phyloP scores from a whole-genome alignment of 2,329 filamentous ascomycete genomes.

The Exophiala aquamarina region DNA sequence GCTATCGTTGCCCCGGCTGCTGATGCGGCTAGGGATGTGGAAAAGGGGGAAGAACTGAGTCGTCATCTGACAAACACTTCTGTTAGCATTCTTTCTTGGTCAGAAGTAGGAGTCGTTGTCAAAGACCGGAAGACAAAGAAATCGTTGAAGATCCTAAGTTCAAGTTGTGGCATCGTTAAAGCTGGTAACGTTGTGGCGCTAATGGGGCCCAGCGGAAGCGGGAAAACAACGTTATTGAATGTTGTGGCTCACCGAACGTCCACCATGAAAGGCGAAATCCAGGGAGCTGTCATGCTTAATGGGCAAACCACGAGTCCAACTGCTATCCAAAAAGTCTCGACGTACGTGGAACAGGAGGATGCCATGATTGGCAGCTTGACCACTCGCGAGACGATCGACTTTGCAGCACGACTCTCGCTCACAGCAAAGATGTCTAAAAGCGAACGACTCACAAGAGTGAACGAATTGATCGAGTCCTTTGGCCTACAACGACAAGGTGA shows the following conservation, averaged over 20 bases:
- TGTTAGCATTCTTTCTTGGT: conserved; percentile 67
- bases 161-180: conserved; percentile 63
- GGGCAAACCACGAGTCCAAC: conserved; percentile 54
- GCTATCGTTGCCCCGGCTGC: too few relatives aligned
- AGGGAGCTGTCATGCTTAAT: conserved; percentile 63
- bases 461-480: conserved; percentile 68
- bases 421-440: conserved; percentile 52
- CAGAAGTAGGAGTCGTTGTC: conserved; percentile 66
- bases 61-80: too few relatives aligned
- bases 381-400: conserved; percentile 74
- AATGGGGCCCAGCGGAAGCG: conserved; percentile 73
- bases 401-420: conserved; percentile 69
- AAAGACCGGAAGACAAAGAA: conserved; percentile 68
- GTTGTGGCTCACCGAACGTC: conserved; percentile 66
- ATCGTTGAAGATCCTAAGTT: conserved; percentile 62
- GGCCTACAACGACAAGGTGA: conserved; percentile 69
- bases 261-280: conserved; percentile 53
- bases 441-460: conserved; percentile 63
- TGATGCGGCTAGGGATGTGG: too few relatives aligned
- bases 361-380: conserved; percentile 78
- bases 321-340: conserved; percentile 64
- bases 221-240: conserved; percentile 84
- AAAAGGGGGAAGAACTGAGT: too few relatives aligned
- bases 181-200: conserved; percentile 69
- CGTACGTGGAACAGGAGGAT: conserved; percentile 87